A percentile compares a stretch with the other conserved stretches of the same genome.
These are phyloP conservation scores for Juglanconis oblonga DNA, from an alignment of 2,329 filamentous ascomycete species.

Conservation along the genomic window DNA sequence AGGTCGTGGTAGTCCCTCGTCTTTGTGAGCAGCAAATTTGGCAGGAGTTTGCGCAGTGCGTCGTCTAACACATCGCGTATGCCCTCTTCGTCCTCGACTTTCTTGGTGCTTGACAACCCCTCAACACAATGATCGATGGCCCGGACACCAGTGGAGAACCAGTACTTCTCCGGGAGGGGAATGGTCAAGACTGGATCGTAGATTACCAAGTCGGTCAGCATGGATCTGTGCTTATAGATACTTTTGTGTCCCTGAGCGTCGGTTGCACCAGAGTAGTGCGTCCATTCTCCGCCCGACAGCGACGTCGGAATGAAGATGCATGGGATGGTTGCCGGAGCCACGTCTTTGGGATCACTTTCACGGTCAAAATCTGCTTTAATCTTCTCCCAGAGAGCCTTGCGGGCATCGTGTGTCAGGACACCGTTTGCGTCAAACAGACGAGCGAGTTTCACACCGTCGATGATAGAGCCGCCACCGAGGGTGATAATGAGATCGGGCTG, in stretches of 20 bases:
- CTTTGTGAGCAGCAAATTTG: not conserved
- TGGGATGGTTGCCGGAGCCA: not conserved
- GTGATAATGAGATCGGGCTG: constrained; percentile 18
- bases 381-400: constrained; percentile 8
- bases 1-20: not conserved
- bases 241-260: not conserved
- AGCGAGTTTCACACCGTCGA: constrained; percentile 19
- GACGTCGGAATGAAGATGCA: constrained; percentile 5
- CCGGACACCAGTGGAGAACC: constrained; percentile 50
- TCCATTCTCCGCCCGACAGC: constrained; percentile 4
- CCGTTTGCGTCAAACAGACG: constrained; percentile 19
- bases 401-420: constrained; percentile 12
- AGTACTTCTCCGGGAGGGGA: constrained; percentile 44
- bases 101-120: constrained; percentile 5
- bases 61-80: not conserved
- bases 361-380: not conserved
- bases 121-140: constrained; percentile 54
- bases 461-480: constrained; percentile 20
- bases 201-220: constrained; percentile 36
- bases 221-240: not conserved
- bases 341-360: not conserved
- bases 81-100: not conserved
- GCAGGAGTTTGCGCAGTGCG: not conserved
- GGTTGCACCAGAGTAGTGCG: not conserved
- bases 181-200: constrained; percentile 45